Base-by-base conservation (phyloP, 1,284 basidiomycete species). In the Phellopilus nigrolimitatus region DNA sequence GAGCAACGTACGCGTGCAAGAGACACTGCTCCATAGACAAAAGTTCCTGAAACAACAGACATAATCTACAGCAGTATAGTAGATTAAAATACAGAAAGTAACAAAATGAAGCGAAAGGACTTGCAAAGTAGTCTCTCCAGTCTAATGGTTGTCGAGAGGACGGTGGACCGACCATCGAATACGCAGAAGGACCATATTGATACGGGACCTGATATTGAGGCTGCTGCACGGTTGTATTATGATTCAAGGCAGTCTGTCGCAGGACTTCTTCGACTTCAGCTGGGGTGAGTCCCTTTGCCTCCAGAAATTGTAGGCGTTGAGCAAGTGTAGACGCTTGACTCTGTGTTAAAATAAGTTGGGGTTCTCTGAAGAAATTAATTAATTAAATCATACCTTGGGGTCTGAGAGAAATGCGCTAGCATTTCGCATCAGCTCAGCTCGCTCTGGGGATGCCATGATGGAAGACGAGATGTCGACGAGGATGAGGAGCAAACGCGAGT, bases 71-170 rank as follows among this genome's bases (percentile, higher is more conserved):
- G 37, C 49, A n/a, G 24, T 33, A 3, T 17, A 36, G 27, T 38
- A 47, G 42, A 51, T 64, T 59, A 24, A 21, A 24, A 33, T 47
- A 28, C 37, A 25, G 17, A 4, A 31, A 22, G 34, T 9, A 30
- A n/a, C 22, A n/a, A 6, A 12, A 21, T 37, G n/a, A 24, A 13
- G 31, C 9, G 19, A 41, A 13, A 19, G 12, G 13, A 70, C 89
- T 66, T 64, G 93, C 92, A 67, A 97, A 97, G 66, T 95, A 90
- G 68, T 97, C 94, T 55, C 93, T 75, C 94, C 94, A 97, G 67
- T 97, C 94, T 74, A 84, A 84, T 49, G 71, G 62, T 52, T 74
- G 75, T 15, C 79, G 81, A 30, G 65, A 56, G 47, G 72, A 66
- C 21, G 63, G 71, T 55, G 70, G 67, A 9, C 65, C 63, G 42